Percentiles rank a stretch among this genome's conserved stretches.
phyloP scores from a whole-genome alignment of 495 filamentous ascomycete genomes.

The Xylaria flabelliformis region DNA sequence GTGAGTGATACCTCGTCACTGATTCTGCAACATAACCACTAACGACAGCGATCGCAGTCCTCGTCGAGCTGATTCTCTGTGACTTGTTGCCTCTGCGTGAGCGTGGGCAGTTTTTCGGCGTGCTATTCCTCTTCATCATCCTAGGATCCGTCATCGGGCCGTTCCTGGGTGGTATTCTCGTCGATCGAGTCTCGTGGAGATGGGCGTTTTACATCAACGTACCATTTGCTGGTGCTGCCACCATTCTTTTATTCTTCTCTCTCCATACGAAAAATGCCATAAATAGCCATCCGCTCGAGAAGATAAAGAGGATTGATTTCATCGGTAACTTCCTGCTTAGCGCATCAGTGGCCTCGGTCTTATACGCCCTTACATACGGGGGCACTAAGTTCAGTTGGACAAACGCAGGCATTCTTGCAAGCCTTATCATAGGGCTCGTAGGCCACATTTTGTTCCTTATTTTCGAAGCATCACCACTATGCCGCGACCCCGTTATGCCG shows the following conservation, averaged over 20 bases:
- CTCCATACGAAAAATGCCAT: conserved; percentile 39
- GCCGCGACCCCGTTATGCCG: conserved; percentile 43
- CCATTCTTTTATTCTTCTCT: conserved; percentile 65
- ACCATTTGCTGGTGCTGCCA: conserved; percentile 69
- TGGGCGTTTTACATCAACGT: conserved; percentile 88
- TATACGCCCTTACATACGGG: conserved; percentile 42
- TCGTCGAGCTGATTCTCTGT: conserved; percentile 51
- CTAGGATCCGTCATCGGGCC: conserved; percentile 77
- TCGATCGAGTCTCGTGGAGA: conserved; percentile 67
- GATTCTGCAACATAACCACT: neutral
- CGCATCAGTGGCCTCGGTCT: conserved; percentile 40
- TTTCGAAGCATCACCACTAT: conserved; percentile 38
- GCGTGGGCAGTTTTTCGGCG: conserved; percentile 64
- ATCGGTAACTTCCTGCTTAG: conserved; percentile 41
- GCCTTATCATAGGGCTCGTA: conserved; percentile 31
- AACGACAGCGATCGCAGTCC: conserved; percentile 16
- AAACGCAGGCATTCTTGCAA: conserved; percentile 31
- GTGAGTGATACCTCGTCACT: neutral
- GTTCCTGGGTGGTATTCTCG: conserved; percentile 65
- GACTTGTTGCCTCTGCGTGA: conserved; percentile 73
- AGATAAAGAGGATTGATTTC: conserved; percentile 35
- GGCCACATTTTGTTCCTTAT: conserved; percentile 36
- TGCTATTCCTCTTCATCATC: conserved; percentile 41
- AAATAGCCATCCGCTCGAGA: neutral
- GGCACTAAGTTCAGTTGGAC: conserved; percentile 39